Base-by-base conservation (phyloP, 1,139 yeast genomes). In the Maudiozyma humilis region DNA sequence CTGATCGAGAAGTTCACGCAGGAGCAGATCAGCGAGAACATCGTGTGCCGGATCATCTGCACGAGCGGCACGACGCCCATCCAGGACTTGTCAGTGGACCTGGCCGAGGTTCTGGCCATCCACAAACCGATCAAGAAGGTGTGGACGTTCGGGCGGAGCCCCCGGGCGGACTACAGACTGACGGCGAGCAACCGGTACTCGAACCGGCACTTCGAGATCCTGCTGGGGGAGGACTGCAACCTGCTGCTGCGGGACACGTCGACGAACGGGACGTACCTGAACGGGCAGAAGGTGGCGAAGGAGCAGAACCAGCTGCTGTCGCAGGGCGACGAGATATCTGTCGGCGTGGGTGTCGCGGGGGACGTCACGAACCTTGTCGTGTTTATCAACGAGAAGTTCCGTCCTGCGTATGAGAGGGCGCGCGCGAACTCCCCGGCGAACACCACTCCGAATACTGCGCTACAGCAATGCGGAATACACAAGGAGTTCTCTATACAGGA, bases 261-360 rank as follows among this genome's bases (percentile, higher is more conserved):
- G 0, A 91, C 97, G 2, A 91, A 91, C 63, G 98, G 98, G 4
- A 91, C 98, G 0, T 83, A 78, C 69, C 67, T 89, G 41, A 91
- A 91, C 65, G 80, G 79, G 25, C 73, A 73, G 38, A 71, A 88
- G 41, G 65, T 89, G 17, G 86, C 81, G 16, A 85, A 82, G 58
- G 82, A 83, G n/a, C 78, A 83, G 42, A 85, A 87, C 54, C 87
- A 86, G 62, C 77, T 89, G 55, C 64, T 91, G 37, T 81, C 82
- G 36, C 96, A 87, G 56, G 96, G 97, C 3, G 98, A 91, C 60
- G 95, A 87, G 59, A 80, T 91, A 33, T 76, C 91, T 0, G 84
- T 89, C 0, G 97, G 97, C 0, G 70, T 79, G n/a, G 97, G 96
- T 3, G 84, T 88, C 3, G 73, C 82, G 1, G 69, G 71, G 18